phyloP scores from a whole-genome alignment of 352 stramenopile genomes.

The Globisporangium cederbergense region DNA sequence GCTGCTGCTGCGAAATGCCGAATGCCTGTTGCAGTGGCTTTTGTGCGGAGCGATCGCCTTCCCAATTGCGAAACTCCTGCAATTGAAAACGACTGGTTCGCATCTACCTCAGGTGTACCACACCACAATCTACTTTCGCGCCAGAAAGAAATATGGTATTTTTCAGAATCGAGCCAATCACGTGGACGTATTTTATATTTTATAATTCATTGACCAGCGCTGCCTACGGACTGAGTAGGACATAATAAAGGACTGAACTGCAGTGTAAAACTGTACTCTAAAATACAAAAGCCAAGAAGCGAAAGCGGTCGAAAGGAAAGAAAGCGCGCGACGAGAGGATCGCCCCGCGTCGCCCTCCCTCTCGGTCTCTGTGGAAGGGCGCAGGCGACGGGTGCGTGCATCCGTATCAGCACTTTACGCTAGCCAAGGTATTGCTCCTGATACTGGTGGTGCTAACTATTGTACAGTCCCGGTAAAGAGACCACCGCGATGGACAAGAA shows the following conservation, averaged over 20 bases:
- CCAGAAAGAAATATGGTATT: too few species aligned
- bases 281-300: neutral
- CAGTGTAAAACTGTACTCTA: too few species aligned
- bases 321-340: neutral
- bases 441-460: neutral
- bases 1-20: slow-evolving; percentile 12
- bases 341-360: neutral
- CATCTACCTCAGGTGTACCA: neutral
- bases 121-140: too few species aligned
- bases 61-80: neutral
- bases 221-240: too few species aligned
- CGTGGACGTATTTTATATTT: too few species aligned
- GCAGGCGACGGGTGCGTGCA: neutral
- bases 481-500: slow-evolving; percentile 11
- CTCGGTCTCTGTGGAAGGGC: neutral
- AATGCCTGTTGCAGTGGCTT: slow-evolving; percentile 2
- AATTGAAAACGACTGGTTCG: slow-evolving; percentile 15
- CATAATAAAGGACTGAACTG: too few species aligned
- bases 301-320: neutral
- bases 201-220: too few species aligned
- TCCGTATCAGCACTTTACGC: neutral
- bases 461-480: neutral
- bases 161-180: too few species aligned
- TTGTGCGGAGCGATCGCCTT: neutral
- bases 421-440: neutral